Base-by-base conservation (phyloP, 2,329 filamentous ascomycete genomes). In the Elsinoe australis region DNA sequence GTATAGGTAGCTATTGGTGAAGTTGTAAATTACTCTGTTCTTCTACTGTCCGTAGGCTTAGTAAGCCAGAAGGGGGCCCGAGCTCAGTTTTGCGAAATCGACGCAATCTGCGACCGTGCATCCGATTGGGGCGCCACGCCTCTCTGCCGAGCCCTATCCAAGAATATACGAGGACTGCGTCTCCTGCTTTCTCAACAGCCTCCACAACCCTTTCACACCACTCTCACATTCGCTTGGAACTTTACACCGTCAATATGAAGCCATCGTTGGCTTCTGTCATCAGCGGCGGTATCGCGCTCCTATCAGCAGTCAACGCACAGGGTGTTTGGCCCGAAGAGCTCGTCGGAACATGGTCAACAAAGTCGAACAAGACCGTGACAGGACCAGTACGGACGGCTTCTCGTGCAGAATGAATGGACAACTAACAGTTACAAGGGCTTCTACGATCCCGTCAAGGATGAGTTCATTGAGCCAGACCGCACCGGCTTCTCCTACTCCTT, bases 401-500 rank as follows among this genome's bases (percentile, higher is more conserved):
- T 9, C 17, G 4, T 29, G 7, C 7, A 3, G 29, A 19, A 22
- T 3, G 21, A 12, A 5, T 5, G 3, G 17, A 15, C 10, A 17
- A 41, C 46, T 32, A 48, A 36, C 17, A 17, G 12, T 4, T 19
- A 18, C 50, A 26, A 85, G 82, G 75, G 71, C 57, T 85, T 86
- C 65, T 86, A 84, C 58, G 76, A 86, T 64, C 78, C 80, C 3
- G 67, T 78, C 45, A 73, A 78, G 49, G 83, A 86, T 57, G 69
- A 69, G 53, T 71, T 87, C 52, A 76, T 78, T 55, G 83, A 87
- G 63, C 83, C 83, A 12, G 68, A 66, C 5, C 70, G 78, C 53
- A 77, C 82, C 0, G 83, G 83, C 18, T 83, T 85, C 54, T 85
- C 82, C 12, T 87, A 85, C 67, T 86, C 83, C 8, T 87, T 87